These are phyloP conservation scores for Vitis amurensis DNA, from an alignment of 164 flowering plant species.

Conservation along the genomic window DNA sequence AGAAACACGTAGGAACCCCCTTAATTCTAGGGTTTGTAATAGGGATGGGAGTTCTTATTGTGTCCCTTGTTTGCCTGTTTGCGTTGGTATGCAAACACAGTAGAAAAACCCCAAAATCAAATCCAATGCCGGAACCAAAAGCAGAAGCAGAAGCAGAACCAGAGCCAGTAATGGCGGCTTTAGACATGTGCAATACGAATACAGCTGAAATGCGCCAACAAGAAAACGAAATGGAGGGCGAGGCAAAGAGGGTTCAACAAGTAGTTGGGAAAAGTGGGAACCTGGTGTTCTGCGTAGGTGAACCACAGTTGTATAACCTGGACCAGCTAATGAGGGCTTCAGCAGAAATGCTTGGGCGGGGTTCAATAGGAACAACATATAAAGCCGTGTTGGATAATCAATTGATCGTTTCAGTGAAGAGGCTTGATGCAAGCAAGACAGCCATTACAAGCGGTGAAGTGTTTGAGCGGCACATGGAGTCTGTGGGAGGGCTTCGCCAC, in stretches of 20 bases:
- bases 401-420: conserved; percentile 42
- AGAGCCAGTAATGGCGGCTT: background rate
- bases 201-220: too few species aligned
- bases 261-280: conserved; percentile 24
- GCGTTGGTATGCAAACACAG: conserved; percentile 9
- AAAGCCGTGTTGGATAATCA: conserved; percentile 44
- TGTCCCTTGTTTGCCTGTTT: conserved; percentile 7
- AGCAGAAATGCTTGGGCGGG: conserved; percentile 52
- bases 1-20: conserved; percentile 12
- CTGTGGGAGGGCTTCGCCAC: conserved; percentile 36
- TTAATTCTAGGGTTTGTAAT: conserved; percentile 20
- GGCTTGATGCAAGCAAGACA: conserved; percentile 39
- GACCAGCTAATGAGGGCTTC: conserved; percentile 56
- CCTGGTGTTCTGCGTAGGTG: conserved; percentile 38
- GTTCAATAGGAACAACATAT: conserved; percentile 45
- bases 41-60: conserved; percentile 13
- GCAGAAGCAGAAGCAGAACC: too few species aligned
- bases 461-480: conserved; percentile 42
- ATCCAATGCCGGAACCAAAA: too few species aligned
- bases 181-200: background rate
- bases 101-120: background rate
- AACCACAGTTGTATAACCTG: conserved; percentile 21
- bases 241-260: background rate
- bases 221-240: background rate
- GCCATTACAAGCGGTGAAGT: conserved; percentile 31